phyloP scores from a whole-genome alignment of 805 yeast species.

The Phaffomyces thermotolerans region DNA sequence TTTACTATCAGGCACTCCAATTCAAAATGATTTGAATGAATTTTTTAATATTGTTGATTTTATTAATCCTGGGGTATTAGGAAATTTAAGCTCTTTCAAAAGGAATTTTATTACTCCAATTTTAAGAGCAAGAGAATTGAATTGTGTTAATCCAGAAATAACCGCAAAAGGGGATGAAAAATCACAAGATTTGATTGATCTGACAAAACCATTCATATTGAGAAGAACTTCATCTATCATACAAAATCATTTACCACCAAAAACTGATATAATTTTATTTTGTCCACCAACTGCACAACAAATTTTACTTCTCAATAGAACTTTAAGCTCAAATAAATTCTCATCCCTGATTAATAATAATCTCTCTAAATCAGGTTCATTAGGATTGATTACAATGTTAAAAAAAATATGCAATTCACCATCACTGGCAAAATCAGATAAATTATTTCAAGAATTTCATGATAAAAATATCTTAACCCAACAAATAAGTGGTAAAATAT shows the following conservation, averaged over 20 bases:
- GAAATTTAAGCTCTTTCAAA: constrained; percentile 52
- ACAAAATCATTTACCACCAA: constrained; percentile 56
- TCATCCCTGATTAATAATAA: constrained; percentile 13
- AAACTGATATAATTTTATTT: constrained; percentile 69
- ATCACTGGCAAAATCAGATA: constrained; percentile 46
- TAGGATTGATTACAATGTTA: constrained; percentile 64
- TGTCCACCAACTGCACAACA: constrained; percentile 70
- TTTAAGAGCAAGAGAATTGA: constrained; percentile 55
- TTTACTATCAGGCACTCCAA: constrained; percentile 82
- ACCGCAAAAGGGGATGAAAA: constrained; percentile 51
- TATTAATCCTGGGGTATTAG: constrained; percentile 77
- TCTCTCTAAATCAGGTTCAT: constrained; percentile 33
- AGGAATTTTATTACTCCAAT: constrained; percentile 65
- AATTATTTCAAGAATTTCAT: constrained; percentile 26
- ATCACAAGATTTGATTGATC: constrained; percentile 53
- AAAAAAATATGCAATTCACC: constrained; percentile 86
- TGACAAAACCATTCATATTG: constrained; percentile 62
- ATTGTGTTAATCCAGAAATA: constrained; percentile 43
- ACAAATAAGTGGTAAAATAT: constrained; percentile 50
- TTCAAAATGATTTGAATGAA: constrained; percentile 85
- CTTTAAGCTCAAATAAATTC: constrained; percentile 29
- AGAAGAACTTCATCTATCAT: constrained; percentile 62
- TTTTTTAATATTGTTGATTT: constrained; percentile 77
- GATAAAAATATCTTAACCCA: constrained; percentile 6
- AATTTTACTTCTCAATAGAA: constrained; percentile 42